A percentile compares a stretch with the other conserved stretches of the same genome.
These are phyloP conservation scores for Pseudocercospora musae DNA, from an alignment of 2,329 filamentous ascomycete genomes.

Conservation along the genomic window DNA sequence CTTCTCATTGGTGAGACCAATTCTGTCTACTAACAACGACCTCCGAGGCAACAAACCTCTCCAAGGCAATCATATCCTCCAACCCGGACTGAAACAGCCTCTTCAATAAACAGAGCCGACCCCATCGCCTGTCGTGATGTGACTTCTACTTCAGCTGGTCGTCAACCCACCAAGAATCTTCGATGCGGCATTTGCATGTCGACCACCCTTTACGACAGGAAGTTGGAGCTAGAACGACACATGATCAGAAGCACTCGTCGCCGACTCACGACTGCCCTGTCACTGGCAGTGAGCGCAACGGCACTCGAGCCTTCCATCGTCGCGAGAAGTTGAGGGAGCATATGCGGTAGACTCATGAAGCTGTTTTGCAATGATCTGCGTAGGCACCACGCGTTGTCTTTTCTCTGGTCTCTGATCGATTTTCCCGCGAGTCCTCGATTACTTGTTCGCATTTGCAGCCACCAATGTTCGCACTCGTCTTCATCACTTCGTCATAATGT, in stretches of 20 bases:
- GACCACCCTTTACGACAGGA: conserved; percentile 21
- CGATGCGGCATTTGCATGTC: conserved; percentile 23
- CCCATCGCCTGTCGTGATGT: conserved; percentile 5
- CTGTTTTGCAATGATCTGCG: no score
- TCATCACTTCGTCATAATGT: background rate
- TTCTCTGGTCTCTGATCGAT: no score
- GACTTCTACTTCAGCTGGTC: conserved; percentile 2
- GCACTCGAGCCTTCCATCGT: conserved; percentile 9
- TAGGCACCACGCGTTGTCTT: no score
- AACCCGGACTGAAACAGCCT: no score
- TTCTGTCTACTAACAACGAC: no score
- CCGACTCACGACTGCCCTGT: conserved; percentile 10
- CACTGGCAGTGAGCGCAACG: conserved; percentile 7
- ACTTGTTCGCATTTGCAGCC: no score
- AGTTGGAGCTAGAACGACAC: conserved; percentile 26
- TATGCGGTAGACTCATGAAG: conserved; percentile 10
- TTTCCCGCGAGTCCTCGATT: no score
- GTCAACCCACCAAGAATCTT: conserved; percentile 9
- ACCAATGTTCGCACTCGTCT: no score
- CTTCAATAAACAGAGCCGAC: background rate
- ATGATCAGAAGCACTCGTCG: conserved; percentile 16
- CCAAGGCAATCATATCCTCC: no score
- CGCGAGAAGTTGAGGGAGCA: conserved; percentile 15
- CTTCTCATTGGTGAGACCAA: background rate
- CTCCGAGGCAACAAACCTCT: no score